Conservation (phyloP, 164 flowering plant genomes). For the Vitis rotundifolia region DNA sequence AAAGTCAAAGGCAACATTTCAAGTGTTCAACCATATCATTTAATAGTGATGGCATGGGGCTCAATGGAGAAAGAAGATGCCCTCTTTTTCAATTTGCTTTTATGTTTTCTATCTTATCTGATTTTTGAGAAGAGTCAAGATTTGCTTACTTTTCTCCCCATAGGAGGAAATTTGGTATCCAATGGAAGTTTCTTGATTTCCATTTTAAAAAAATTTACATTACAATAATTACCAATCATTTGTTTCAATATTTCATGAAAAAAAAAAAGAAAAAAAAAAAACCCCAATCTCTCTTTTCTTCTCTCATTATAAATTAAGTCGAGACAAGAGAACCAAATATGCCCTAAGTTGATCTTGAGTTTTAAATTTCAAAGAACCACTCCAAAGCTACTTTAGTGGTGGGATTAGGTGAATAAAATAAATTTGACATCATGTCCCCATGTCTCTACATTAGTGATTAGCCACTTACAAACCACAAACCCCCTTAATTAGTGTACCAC, state of each 20-base stretch:
- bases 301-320: neutral
- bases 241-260: too few species aligned
- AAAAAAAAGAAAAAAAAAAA: too few species aligned
- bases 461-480: neutral
- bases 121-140: conserved; percentile 15
- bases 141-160: conserved; percentile 7
- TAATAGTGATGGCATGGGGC: too few species aligned
- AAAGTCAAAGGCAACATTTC: neutral
- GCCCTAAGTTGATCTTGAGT: neutral
- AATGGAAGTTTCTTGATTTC: too few species aligned
- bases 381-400: conserved; percentile 3
- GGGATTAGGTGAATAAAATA: neutral
- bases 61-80: neutral
- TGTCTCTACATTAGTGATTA: neutral
- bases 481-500: conserved; percentile 8
- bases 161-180: too few species aligned
- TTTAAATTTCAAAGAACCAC: conserved; percentile 5
- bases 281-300: too few species aligned
- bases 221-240: too few species aligned
- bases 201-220: too few species aligned
- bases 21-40: neutral
- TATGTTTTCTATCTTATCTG: neutral
- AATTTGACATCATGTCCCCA: neutral
- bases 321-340: neutral
- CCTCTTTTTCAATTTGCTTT: neutral